Base-by-base conservation (phyloP, 805 yeast species). In the Candida ficus region DNA sequence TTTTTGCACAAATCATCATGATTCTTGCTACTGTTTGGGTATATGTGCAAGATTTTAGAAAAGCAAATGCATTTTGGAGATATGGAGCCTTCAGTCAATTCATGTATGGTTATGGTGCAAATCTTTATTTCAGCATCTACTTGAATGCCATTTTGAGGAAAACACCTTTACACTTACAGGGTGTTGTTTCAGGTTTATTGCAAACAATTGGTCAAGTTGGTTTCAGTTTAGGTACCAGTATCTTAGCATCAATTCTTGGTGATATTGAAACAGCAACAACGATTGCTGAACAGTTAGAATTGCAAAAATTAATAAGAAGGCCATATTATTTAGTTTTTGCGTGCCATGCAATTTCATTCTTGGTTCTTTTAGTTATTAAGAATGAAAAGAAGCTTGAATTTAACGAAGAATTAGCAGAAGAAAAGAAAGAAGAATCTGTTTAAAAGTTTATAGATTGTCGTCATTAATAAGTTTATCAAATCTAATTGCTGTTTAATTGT, bases 161-260 rank as follows among this genome's bases (percentile, higher is more conserved):
- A 17, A 60, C 71, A 7, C 73, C 75, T 0, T 33, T 49, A 5
- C 62, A 64, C 37, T 43, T 64, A 13, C 71, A 67, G 37, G 73
- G 70, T 14, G 60, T 63, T 22, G 66, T 67, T 3, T 42, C 63
- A 7, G 73, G 68, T 2, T 45, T 67, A 7, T 52, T 58, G 27
- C 64, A 59, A 42, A 64, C 71, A 1, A 42, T 53, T 12, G 61
- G 60, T 1, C 72, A 67, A 47, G 41, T 66, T 21, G 66, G 64
- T 1, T 41, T 52, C 20, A 49, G 63, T 34, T 25, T 64, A n/a
- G 58, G 61, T 1, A 47, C 53, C 28, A 58, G 67, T 5, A 38
- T 61, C 8, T 27, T 51, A 1, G 38, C 61, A 2, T 48, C 62
- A 5, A 41, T 63, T 2, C 20, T 61, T 7, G 66, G 66, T 19